These are phyloP conservation scores for Apiotrichum domesticum DNA, from an alignment of 1,284 basidiomycete genomes.

Conservation along the genomic window DNA sequence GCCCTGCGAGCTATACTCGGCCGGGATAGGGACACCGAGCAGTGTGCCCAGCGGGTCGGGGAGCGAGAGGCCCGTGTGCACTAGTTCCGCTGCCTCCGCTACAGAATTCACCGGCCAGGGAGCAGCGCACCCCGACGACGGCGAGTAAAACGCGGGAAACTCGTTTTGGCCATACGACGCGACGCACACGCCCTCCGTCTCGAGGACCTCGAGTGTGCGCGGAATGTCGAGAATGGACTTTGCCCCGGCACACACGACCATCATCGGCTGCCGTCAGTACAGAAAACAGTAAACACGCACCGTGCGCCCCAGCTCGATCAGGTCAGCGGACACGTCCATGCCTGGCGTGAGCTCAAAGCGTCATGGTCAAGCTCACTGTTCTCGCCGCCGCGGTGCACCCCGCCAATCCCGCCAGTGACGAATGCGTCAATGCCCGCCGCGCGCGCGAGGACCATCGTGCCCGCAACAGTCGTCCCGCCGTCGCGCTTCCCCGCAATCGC, in stretches of 20 bases:
- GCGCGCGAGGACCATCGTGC: slow-evolving; percentile 75
- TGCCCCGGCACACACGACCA: slow-evolving; percentile 86
- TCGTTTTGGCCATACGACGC: slow-evolving; percentile 73
- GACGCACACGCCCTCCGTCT: slow-evolving; percentile 93
- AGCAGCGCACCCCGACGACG: slow-evolving; percentile 62
- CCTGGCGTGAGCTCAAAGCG: slow-evolving; percentile 50
- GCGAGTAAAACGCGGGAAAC: slow-evolving; percentile 89
- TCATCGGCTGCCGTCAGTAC: slow-evolving; percentile 51
- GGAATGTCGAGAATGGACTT: slow-evolving; percentile 96
- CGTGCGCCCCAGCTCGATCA: slow-evolving; percentile 72
- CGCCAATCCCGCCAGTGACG: slow-evolving; percentile 49
- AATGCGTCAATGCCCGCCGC: slow-evolving; percentile 73
- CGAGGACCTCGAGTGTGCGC: slow-evolving; percentile 86
- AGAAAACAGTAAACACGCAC: slow-evolving; percentile 11
- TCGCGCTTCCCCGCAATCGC: slow-evolving; percentile 63
- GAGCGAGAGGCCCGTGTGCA: slow-evolving; percentile 39
- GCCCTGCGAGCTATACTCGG: slow-evolving; percentile 63
- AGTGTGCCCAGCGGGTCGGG: slow-evolving; percentile 52
- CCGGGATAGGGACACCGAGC: slow-evolving; percentile 87
- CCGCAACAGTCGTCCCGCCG: slow-evolving; percentile 87
- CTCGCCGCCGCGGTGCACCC: slow-evolving; percentile 91
- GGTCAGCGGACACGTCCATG: slow-evolving; percentile 91
- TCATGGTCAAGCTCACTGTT: slow-evolving; percentile 53
- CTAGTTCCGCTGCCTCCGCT: slow-evolving; percentile 20
- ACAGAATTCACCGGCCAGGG: slow-evolving; percentile 15